A percentile compares a stretch with the other conserved stretches of the same genome.
Conservation (phyloP, 78 protist genomes). For the Dictyostelium intermedium region DNA sequence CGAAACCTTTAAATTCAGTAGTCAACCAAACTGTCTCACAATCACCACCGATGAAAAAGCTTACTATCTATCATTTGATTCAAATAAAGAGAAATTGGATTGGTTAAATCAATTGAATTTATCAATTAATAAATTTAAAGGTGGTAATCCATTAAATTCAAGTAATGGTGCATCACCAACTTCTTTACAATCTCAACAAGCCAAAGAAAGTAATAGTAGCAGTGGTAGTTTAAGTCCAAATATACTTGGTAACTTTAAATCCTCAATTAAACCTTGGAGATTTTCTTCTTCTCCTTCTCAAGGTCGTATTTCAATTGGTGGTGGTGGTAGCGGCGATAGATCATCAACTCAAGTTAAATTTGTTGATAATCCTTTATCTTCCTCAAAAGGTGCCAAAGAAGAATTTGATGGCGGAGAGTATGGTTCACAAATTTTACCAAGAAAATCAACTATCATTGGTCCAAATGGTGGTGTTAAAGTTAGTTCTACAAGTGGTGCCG, state of each 20-base stretch:
- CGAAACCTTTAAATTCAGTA: constrained; percentile 27
- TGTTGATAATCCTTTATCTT: not conserved
- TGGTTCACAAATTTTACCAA: constrained; percentile 54
- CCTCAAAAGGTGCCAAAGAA: not conserved
- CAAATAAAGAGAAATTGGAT: constrained; percentile 13
- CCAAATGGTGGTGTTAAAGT: constrained; percentile 12
- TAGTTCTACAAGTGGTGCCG: not conserved
- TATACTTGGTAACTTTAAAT: not conserved
- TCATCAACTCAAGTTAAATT: not conserved
- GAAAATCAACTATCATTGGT: constrained; percentile 10
- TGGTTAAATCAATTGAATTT: constrained; percentile 15
- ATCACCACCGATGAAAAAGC: constrained; percentile 28
- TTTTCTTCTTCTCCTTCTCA: not conserved
- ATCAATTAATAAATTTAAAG: not conserved
- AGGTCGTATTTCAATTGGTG: not conserved
- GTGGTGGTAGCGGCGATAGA: not conserved
- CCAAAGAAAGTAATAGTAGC: not conserved
- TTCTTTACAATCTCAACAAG: not conserved
- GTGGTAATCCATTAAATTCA: not conserved
- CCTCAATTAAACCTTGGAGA: not conserved
- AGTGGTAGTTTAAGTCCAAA: not conserved
- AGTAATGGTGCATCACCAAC: not conserved
- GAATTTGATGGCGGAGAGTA: constrained; percentile 39
- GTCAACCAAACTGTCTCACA: constrained; percentile 15
- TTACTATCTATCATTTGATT: constrained; percentile 51